phyloP scores from a whole-genome alignment of 331 rosid species.

The Phaseolus coccineus region DNA sequence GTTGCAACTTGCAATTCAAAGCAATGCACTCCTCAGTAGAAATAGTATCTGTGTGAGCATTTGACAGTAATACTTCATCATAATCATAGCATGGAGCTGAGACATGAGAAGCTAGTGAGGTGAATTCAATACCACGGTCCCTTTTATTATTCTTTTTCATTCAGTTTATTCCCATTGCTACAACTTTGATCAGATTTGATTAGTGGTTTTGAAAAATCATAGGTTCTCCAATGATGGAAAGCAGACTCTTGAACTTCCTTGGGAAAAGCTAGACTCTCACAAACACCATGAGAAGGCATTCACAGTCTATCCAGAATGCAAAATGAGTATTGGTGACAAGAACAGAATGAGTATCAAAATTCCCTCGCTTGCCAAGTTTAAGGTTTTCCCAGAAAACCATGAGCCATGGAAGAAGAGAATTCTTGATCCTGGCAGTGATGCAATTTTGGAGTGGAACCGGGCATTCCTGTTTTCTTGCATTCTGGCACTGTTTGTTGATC shows the following conservation, averaged over 20 bases:
- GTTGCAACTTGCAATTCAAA: constrained; percentile 9
- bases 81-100: constrained; percentile 58
- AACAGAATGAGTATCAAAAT: constrained; percentile 26
- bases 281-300: constrained; percentile 56
- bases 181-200: constrained; percentile 33
- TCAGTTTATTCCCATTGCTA: neutral
- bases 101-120: constrained; percentile 73
- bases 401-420: constrained; percentile 59
- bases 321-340: constrained; percentile 39
- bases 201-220: constrained; percentile 36
- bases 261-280: constrained; percentile 55
- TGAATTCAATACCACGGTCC: constrained; percentile 27
- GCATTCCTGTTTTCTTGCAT: constrained; percentile 73
- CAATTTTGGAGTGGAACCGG: constrained; percentile 76
- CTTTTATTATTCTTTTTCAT: neutral
- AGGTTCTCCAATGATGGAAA: constrained; percentile 68
- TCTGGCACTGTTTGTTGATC: constrained; percentile 82
- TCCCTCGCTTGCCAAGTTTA: constrained; percentile 56
- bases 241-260: constrained; percentile 46
- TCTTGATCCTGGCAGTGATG: constrained; percentile 89
- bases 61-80: constrained; percentile 10
- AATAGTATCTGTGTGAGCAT: constrained; percentile 33
- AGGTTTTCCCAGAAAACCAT: constrained; percentile 60
- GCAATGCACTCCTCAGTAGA: constrained; percentile 24
- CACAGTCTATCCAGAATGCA: constrained; percentile 51